Base-by-base conservation (phyloP, 192 early-diverging fungal genomes). In the Lobulomyces angularis region DNA sequence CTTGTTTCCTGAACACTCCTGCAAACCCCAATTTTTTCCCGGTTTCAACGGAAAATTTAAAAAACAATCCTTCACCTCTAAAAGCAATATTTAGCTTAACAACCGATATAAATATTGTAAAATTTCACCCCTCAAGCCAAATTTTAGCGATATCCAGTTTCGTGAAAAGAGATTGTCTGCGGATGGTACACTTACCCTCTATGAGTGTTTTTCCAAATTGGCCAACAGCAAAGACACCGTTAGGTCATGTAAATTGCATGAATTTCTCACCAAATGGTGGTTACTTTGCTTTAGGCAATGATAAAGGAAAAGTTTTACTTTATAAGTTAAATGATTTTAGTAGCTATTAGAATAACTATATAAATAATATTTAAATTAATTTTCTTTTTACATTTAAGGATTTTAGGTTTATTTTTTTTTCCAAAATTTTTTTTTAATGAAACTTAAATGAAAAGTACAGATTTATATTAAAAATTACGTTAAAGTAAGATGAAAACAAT, bases 261-360 rank as follows among this genome's bases (percentile, higher is more conserved):
- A 77, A 68, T 29, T 95, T 93, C 50, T 94, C 90, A n/a, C 86
- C 87, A n/a, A 64, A 77, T 28, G 85, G 90, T 29, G 87, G 86
- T 3, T 94, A 84, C 42, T 46, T 97, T 30, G 86, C 86, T 5
- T 71, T 88, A 35, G 91, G 91, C 19, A 95, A 94, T 51, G 83
- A 81, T 41, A 82, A 77, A 46, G 94, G 94, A 11, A 84, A 80
- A 44, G 91, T 84, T 2, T 50, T 90, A 34, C 65, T 97, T 25
- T 95, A 90, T 53, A 66, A 80, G 23, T 45, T 95, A 12, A 49
- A 41, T 22, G 63, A n/a, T n/a, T n/a, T n/a, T n/a, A n/a, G n/a
- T n/a, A n/a, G n/a, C n/a, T n/a, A n/a, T n/a, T n/a, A n/a, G n/a
- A n/a, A n/a, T n/a, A n/a, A n/a, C n/a, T n/a, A n/a, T n/a, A n/a